phyloP scores from a whole-genome alignment of 2,329 filamentous ascomycete genomes.

The Trichoderma afroharzianum region DNA sequence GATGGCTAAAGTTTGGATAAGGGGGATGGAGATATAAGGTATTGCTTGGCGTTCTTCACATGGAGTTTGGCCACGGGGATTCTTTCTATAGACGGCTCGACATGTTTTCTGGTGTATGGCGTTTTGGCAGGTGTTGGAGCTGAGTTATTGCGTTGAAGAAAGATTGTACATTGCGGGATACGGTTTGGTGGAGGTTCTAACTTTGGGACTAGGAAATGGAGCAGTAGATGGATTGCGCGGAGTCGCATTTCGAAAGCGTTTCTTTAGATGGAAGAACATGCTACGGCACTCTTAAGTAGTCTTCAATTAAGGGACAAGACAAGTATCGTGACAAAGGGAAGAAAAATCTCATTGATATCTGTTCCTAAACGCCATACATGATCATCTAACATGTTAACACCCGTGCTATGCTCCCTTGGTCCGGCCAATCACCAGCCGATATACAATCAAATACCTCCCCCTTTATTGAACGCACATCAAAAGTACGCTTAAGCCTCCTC shows the following conservation, averaged over 20 bases:
- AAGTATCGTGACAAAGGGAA: background rate
- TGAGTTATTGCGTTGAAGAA: background rate
- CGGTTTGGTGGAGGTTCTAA: background rate
- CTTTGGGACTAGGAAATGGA: background rate
- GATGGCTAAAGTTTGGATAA: background rate
- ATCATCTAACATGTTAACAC: background rate
- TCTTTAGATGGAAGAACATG: background rate
- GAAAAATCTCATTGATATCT: background rate
- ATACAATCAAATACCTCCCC: background rate
- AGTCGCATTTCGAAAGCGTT: background rate
- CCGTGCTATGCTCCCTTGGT: conserved; percentile 15
- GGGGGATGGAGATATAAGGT: background rate
- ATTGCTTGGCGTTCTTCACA: background rate
- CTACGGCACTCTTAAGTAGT: background rate
- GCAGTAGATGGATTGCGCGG: background rate
- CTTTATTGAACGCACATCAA: background rate
- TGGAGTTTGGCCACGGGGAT: background rate
- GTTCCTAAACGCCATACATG: conserved; percentile 1
- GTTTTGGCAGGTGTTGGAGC: background rate
- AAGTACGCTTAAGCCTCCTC: conserved; percentile 40
- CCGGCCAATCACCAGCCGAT: background rate
- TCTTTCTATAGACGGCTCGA: background rate
- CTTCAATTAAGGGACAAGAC: background rate
- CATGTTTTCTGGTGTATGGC: background rate
- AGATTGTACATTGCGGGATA: background rate